Evolutionary conservation across 2,329 filamentous ascomycete genomes (phyloP), one percentile per base, ranked within the genome.

Genomic region (Herpomyces periplanetae): DNA sequence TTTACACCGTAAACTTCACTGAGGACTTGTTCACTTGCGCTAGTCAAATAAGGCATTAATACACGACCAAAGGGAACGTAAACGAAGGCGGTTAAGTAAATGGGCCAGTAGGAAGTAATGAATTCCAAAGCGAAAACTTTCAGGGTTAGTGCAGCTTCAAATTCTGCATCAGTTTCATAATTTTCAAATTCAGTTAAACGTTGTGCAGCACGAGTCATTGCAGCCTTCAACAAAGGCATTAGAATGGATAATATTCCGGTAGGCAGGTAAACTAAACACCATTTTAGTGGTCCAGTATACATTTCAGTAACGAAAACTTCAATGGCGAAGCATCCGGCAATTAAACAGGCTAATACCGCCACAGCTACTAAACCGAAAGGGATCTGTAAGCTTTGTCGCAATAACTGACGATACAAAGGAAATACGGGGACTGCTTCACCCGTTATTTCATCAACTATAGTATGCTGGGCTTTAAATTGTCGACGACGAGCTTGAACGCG

Each of bases 41-140:
- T 42, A 28, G 85, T 59, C 3, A 96, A 53, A 32, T 84, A 64
- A 0, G 80, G 75, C 0, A 80, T 56, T 5, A 96, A 53, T 17
- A 69, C 39, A 23, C 58, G 55, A 7, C 68, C 75, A 30, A 91
- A 91, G 0, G 75, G 75, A 9, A 87, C 66, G 31, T 88, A 91
- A 25, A 88, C 57, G 29, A 88, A 91, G 0, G 73, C 68, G 0
- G 73, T 88, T 8, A 91, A 50, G 32, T 85, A 60, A n/a, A 84
- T 60, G 1, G 69, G 65, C 20, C 85, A 56, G 35, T 88, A 91
- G 0, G 73, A 85, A 4, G 71, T 85, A 39, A 91, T 75, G 39
- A 88, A 87, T 43, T 88, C 85, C 31, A 91, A 53, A 7, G 91
- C 58, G 31, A 96, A 91, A 13, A 85, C 63, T 44, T 96, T 96